Base-by-base conservation (phyloP, 441 rosid genomes). In the Syzygium malaccense region DNA sequence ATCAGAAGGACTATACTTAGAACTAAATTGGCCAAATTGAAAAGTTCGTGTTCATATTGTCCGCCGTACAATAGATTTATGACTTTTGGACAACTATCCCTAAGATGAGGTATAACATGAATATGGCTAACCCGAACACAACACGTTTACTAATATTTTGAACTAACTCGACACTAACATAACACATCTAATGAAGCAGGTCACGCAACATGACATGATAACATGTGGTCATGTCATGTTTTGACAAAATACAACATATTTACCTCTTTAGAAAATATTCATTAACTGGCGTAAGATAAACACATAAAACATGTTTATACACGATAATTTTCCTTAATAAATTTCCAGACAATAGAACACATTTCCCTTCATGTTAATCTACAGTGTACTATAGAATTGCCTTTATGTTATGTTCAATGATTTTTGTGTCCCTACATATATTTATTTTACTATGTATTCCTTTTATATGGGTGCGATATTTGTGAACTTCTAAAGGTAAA, bases 191-290 rank as follows among this genome's bases (percentile, higher is more conserved):
- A 57, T 57, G 26, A n/a, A 57, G 26, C 62, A 25, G 4, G n/a
- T 57, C n/a, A 57, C 62, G 26, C 12, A 25, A 57, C n/a, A 57
- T 3, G 5, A 57, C n/a, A 57, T 57, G n/a, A 57, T 25, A 57
- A 57, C 14, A 3, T 57, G 62, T 57, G 14, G 26, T 57, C n/a
- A 9, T 25, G 62, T 57, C n/a, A 57, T 12, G 62, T 57, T 10
- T 25, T 0, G n/a, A 57, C 0, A 0, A 6, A 26, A 25, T 6
- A 57, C 0, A 3, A 57, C 26, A 25, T 4, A 4, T 57, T 25
- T 14, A 25, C n/a, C n/a, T 57, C 62, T 57, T 57, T 57, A n/a
- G 62, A 57, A 57, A 57, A 57, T 25, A 25, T 2, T 9, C 62
- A 25, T 57, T 57, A 23, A 57, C 14, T 25, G 26, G 62, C 4